phyloP scores from a whole-genome alignment of 768 basidiomycete species.

The Austroboletus festivus region DNA sequence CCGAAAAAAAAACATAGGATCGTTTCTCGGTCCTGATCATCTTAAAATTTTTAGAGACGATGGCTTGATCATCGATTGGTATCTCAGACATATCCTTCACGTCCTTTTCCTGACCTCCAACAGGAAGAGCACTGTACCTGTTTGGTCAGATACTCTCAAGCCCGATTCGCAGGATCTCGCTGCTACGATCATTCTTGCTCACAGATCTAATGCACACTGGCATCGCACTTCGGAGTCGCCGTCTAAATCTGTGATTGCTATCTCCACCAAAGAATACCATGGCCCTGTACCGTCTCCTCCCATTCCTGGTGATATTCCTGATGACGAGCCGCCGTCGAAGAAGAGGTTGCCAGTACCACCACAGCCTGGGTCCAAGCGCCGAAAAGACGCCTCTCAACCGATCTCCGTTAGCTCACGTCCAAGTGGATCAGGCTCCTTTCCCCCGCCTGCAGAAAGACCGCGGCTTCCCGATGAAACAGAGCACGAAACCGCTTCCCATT shows the following conservation, averaged over 20 bases:
- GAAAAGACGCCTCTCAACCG: conserved; percentile 3
- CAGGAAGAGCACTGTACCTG: conserved; percentile 30
- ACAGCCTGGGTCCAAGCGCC: conserved; percentile 8
- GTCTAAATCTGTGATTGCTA: not conserved
- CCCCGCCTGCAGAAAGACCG: not conserved
- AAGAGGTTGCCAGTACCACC: conserved; percentile 22
- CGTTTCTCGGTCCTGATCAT: not conserved
- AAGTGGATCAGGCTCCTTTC: not conserved
- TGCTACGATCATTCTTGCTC: conserved; percentile 22
- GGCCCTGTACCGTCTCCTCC: not conserved
- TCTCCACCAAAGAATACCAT: not conserved
- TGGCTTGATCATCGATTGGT: conserved; percentile 33
- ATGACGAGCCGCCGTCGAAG: conserved; percentile 1
- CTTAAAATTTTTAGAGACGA: conserved; percentile 20
- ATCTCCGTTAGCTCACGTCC: not conserved
- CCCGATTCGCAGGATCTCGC: conserved; percentile 28
- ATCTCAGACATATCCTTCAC: not conserved
- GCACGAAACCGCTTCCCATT: not conserved
- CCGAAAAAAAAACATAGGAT: no score
- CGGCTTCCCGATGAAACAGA: conserved; percentile 2
- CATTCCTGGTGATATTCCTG: not conserved
- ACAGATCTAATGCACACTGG: conserved; percentile 24
- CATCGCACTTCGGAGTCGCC: not conserved
- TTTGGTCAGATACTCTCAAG: conserved; percentile 32
- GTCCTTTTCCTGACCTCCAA: not conserved